Percentiles rank a stretch among this genome's conserved stretches.
Evolutionary conservation across 176 grass and related monocot genomes (phyloP).

Genomic region (Carex scoparia): DNA sequence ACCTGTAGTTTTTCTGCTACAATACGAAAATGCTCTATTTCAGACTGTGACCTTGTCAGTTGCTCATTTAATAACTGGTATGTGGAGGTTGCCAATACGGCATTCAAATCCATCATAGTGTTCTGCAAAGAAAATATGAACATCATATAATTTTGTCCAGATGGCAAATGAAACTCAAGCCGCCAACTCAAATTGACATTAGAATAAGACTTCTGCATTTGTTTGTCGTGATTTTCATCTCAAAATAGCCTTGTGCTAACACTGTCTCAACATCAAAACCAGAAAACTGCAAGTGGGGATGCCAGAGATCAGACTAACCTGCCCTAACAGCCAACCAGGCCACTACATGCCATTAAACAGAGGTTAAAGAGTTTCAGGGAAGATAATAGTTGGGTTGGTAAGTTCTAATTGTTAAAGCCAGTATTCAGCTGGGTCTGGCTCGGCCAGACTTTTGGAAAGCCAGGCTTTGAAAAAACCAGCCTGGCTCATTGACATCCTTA

Average conservation of each 20-base stretch:
- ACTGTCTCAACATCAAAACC: background rate
- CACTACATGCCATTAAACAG: background rate
- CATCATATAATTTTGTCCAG: background rate
- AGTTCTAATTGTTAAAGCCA: background rate
- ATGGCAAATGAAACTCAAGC: background rate
- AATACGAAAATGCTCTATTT: slow-evolving; percentile 44
- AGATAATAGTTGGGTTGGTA: background rate
- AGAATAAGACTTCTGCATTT: background rate
- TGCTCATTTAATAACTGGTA: slow-evolving; percentile 61
- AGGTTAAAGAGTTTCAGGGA: background rate
- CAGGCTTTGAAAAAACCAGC: background rate
- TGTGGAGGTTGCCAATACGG: slow-evolving; percentile 66
- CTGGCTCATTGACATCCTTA: background rate
- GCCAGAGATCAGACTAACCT: background rate
- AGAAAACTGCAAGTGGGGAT: background rate
- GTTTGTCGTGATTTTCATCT: background rate
- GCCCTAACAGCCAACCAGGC: background rate
- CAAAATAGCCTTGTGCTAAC: background rate
- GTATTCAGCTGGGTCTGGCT: background rate
- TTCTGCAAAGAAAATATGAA: slow-evolving; percentile 46
- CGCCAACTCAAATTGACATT: background rate
- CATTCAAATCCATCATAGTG: slow-evolving; percentile 76
- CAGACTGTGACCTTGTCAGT: slow-evolving; percentile 56
- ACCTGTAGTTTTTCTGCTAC: slow-evolving; percentile 97
- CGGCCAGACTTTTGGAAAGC: background rate